A percentile compares a stretch with the other conserved stretches of the same genome.
Conservation (phyloP, 257 asterid genomes). For the Scutellaria barbata region DNA sequence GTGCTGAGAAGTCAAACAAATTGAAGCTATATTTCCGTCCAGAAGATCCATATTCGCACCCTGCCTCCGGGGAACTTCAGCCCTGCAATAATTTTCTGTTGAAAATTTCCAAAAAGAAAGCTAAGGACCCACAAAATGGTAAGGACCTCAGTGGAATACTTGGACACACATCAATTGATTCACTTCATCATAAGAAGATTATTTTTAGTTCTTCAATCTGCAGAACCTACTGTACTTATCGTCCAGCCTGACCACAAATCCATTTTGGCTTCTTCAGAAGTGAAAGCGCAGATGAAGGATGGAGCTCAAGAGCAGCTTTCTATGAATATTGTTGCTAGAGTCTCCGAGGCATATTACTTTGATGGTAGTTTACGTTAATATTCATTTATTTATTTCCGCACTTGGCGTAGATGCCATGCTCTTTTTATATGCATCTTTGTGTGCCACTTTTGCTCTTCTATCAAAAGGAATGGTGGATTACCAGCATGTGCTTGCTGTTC, state of each 20-base stretch:
- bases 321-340: conserved; percentile 74
- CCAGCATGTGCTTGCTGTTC: conserved; percentile 92
- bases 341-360: conserved; percentile 75
- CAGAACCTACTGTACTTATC: conserved; percentile 36
- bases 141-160: conserved; percentile 33
- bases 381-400: conserved; percentile 30
- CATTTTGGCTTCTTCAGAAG: conserved; percentile 40
- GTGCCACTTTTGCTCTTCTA: conserved; percentile 33
- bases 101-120: conserved; percentile 65
- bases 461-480: conserved; percentile 88
- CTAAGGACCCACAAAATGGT: conserved; percentile 36
- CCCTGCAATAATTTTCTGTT: conserved; percentile 64
- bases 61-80: conserved; percentile 72
- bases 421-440: conserved; percentile 26
- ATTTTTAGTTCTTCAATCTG: conserved; percentile 34
- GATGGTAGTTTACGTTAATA: conserved; percentile 51
- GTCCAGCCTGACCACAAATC: conserved; percentile 44
- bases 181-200: conserved; percentile 41
- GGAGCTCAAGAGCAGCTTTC: conserved; percentile 53
- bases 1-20: conserved; percentile 64
- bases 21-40: conserved; percentile 88
- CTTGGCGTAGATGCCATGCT: neutral
- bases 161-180: conserved; percentile 37
- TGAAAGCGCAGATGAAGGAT: conserved; percentile 38
- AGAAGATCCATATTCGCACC: conserved; percentile 96